A percentile compares a stretch with the other conserved stretches of the same genome.
phyloP scores from a whole-genome alignment of 805 yeast species.

The Isabelozyma gotoi region DNA sequence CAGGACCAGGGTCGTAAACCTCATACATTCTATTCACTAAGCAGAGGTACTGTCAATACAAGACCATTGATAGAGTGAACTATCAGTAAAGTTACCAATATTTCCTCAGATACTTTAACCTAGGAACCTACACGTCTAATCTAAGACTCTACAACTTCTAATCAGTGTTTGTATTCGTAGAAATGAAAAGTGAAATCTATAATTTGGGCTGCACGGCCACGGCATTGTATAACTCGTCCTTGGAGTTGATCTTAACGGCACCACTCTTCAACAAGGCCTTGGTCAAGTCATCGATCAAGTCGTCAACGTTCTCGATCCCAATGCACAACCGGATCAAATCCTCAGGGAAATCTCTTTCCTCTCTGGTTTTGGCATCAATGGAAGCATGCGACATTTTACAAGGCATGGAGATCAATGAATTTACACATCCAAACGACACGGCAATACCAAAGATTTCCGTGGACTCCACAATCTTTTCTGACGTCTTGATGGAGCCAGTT shows the following conservation, averaged over 20 bases:
- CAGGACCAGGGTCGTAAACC: too few relatives aligned
- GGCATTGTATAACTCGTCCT: slow-evolving; percentile 41
- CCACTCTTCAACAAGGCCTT: slow-evolving; percentile 70
- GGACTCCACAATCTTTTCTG: slow-evolving; percentile 72
- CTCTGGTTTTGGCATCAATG: slow-evolving; percentile 82
- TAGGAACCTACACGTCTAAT: too few relatives aligned
- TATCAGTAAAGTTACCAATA: too few relatives aligned
- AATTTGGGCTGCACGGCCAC: slow-evolving; percentile 30
- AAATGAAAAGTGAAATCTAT: too few relatives aligned
- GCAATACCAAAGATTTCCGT: slow-evolving; percentile 83
- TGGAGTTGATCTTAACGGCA: slow-evolving; percentile 42
- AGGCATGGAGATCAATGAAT: slow-evolving; percentile 89
- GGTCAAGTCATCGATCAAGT: slow-evolving; percentile 77
- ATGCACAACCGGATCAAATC: slow-evolving; percentile 87
- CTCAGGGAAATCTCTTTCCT: slow-evolving; percentile 88
- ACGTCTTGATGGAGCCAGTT: slow-evolving; percentile 69
- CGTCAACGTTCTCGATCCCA: slow-evolving; percentile 84
- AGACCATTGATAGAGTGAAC: too few relatives aligned
- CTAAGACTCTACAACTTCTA: too few relatives aligned
- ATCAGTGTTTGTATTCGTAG: too few relatives aligned
- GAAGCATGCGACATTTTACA: slow-evolving; percentile 98
- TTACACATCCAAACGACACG: slow-evolving; percentile 93
- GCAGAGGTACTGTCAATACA: too few relatives aligned
- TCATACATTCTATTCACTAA: too few relatives aligned
- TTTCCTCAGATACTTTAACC: too few relatives aligned